These are phyloP conservation scores for Pisolithus microcarpus DNA, from an alignment of 768 basidiomycete genomes.

Conservation along the genomic window DNA sequence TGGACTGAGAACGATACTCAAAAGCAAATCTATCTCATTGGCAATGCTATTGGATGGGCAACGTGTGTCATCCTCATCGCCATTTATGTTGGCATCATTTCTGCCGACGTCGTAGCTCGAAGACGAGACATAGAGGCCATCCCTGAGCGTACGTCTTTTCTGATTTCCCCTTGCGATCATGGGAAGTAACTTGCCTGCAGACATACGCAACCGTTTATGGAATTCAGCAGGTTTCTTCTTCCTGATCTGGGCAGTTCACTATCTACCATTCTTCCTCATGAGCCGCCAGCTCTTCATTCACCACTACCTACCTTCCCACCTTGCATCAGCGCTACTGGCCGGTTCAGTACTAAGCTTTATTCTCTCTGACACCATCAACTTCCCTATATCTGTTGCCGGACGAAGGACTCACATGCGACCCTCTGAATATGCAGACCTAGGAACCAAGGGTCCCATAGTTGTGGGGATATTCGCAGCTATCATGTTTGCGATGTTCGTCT, in stretches of 20 bases:
- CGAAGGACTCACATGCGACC: constrained; percentile 50
- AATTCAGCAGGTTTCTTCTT: constrained; percentile 96
- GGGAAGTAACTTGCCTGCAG: constrained; percentile 33
- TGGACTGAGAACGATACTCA: constrained; percentile 85
- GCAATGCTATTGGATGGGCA: constrained; percentile 95
- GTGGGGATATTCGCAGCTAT: constrained; percentile 50
- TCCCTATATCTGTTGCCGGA: constrained; percentile 75
- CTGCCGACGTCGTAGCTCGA: constrained; percentile 84
- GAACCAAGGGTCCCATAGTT: constrained; percentile 65
- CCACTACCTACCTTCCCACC: constrained; percentile 95
- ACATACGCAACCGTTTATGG: constrained; percentile 88
- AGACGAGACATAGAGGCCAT: constrained; percentile 81
- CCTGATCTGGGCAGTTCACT: constrained; percentile 91
- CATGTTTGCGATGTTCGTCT: constrained; percentile 62
- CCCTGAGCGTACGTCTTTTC: constrained; percentile 63
- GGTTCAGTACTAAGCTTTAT: constrained; percentile 90
- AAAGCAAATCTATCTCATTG: constrained; percentile 94
- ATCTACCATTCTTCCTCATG: constrained; percentile 97
- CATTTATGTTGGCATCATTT: constrained; percentile 83
- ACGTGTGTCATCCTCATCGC: constrained; percentile 78
- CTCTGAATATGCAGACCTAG: constrained; percentile 63
- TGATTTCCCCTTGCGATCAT: neutral
- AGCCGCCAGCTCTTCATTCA: constrained; percentile 94
- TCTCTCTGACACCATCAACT: constrained; percentile 85
- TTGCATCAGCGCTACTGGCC: constrained; percentile 86